phyloP scores from a whole-genome alignment of 192 early-diverging fungal species.

The Dimargaris verticillata region DNA sequence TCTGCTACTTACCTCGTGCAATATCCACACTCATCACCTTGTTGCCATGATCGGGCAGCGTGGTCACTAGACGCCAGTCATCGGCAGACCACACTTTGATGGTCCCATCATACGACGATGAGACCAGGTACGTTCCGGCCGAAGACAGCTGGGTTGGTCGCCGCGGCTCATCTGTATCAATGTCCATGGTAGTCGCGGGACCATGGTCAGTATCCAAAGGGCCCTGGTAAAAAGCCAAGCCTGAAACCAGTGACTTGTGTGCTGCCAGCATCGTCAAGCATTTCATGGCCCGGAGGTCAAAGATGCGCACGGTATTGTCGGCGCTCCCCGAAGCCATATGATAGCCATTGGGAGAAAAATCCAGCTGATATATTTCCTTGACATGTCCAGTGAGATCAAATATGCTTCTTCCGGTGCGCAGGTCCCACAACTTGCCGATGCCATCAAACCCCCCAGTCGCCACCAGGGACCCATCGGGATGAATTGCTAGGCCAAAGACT shows the following conservation, averaged over 20 bases:
- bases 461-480: conserved; percentile 75
- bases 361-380: conserved; percentile 70
- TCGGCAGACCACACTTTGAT: conserved; percentile 88
- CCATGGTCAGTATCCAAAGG: conserved; percentile 13
- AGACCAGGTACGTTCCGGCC: conserved; percentile 63
- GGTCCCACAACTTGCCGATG: conserved; percentile 90
- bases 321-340: conserved; percentile 81
- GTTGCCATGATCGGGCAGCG: conserved; percentile 71
- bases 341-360: conserved; percentile 88
- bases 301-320: conserved; percentile 82
- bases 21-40: conserved; percentile 85
- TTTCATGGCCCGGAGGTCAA: conserved; percentile 72
- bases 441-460: conserved; percentile 89
- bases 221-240: conserved; percentile 49
- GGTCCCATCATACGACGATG: conserved; percentile 73
- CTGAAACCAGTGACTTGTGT: conserved; percentile 76
- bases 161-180: conserved; percentile 8
- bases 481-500: conserved; percentile 84
- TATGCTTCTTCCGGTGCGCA: conserved; percentile 77
- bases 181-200: conserved; percentile 15
- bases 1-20: conserved; percentile 24
- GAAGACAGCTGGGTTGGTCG: conserved; percentile 23
- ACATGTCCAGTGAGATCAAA: conserved; percentile 83
- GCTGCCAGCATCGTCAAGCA: conserved; percentile 74
- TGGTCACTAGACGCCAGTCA: conserved; percentile 82